Evolutionary conservation across 441 rosid species (phyloP).

Genomic region (Syzygium malaccense): DNA sequence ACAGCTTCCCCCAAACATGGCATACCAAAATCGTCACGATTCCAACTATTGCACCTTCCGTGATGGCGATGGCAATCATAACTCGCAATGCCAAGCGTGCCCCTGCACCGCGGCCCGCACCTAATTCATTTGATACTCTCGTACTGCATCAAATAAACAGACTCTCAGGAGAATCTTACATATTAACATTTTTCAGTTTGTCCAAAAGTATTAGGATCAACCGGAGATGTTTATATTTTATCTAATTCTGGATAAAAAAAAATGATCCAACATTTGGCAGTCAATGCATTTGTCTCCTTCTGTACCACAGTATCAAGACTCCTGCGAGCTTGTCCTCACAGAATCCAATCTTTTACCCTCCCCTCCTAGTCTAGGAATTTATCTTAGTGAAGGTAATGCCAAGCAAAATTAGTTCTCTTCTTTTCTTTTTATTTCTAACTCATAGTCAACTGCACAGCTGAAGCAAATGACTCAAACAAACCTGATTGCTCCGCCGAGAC

Average conservation of each 20-base stretch:
- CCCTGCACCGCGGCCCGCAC: conserved; percentile 23
- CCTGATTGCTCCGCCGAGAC: conserved; percentile 50
- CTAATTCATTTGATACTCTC: conserved; percentile 40
- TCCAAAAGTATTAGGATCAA: background rate
- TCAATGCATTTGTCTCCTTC: background rate
- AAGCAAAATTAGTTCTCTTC: background rate
- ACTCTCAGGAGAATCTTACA: background rate
- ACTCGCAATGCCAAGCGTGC: conserved; percentile 24
- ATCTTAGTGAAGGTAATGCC: background rate
- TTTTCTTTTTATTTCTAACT: background rate
- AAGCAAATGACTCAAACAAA: background rate
- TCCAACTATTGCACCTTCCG: conserved; percentile 22
- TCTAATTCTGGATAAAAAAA: background rate
- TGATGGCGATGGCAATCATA: conserved; percentile 25
- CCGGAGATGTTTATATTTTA: background rate
- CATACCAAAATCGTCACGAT: conserved; percentile 21
- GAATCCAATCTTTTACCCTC: background rate
- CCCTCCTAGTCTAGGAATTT: background rate
- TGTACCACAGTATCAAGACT: background rate
- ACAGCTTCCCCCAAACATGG: conserved; percentile 30
- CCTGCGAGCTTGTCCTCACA: background rate
- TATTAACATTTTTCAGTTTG: background rate
- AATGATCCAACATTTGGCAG: background rate
- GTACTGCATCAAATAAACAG: conserved; percentile 12
- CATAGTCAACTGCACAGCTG: background rate